Evolutionary conservation across 2,329 filamentous ascomycete genomes (phyloP), one percentile per base, ranked within the genome.

Genomic region (Nectriaceae sp.): DNA sequence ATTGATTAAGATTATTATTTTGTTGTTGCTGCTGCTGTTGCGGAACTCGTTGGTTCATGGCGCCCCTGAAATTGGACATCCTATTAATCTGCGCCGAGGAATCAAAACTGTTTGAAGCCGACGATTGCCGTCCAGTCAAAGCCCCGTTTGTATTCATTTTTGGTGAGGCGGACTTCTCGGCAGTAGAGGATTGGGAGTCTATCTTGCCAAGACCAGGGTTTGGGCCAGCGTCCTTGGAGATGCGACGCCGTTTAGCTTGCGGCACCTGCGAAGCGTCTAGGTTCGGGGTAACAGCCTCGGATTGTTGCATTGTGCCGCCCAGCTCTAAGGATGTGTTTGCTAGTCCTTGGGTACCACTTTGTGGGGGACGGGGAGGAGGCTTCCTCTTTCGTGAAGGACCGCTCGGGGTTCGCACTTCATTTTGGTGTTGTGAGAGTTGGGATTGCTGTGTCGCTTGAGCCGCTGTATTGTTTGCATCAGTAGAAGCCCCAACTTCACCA

Each of bases 161-260:
- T 20, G 56, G 52, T 5, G 56, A 59, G 19, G 50, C 44, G 10
- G 47, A 40, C 19, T 46, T 35, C 6, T 51, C 49, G 11, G 49
- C 16, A 10, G 46, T 35, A 19, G 50, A 31, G 13, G 47, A 35
- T 15, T 58, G 53, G 6, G 54, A 43, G 21, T 53, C 48, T 19
- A 42, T 21, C 22, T 22, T 44, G 24, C 33, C 45, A 11, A 46
- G 29, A 5, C 26, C 42, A 15, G 45, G 42, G n/a, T 47, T 49
- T 19, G 59, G 56, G n/a, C 31, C 40, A 20, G 44, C 42, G 13
- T 55, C 60, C 24, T 57, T 56, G 3, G 63, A 62, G 13, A 61
- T 50, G 36, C 63, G 60, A 20, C 59, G 64, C 6, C 65, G 62
- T 47, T 67, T 67, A 19, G 41, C 18, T n/a, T 55, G 53, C 26